These are phyloP conservation scores for Trifolium fragiferum DNA, from an alignment of 306 rosid genomes.

Conservation along the genomic window DNA sequence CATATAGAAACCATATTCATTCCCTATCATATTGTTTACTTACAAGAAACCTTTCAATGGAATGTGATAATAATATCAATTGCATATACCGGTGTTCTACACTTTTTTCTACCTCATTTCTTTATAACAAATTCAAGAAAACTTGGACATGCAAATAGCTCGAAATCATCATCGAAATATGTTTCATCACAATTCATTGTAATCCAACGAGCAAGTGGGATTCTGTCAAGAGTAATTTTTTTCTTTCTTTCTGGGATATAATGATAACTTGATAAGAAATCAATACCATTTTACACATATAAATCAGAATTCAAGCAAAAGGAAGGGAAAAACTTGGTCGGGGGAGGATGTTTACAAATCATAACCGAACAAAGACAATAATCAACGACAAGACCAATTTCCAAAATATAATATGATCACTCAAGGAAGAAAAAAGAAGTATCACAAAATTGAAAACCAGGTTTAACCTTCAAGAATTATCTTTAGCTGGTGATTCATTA, in stretches of 20 bases:
- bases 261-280: constrained; percentile 34
- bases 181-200: constrained; percentile 14
- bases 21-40: too few relatives aligned
- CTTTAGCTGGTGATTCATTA: constrained; percentile 57
- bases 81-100: background rate
- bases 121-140: background rate
- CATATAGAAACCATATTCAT: too few relatives aligned
- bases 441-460: too few relatives aligned
- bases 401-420: background rate
- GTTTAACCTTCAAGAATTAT: constrained; percentile 40
- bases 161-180: constrained; percentile 1
- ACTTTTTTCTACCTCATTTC: constrained; percentile 13
- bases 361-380: constrained; percentile 20
- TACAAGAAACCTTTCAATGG: too few relatives aligned
- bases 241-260: background rate
- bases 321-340: background rate
- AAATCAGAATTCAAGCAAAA: constrained; percentile 13
- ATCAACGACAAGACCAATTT: constrained; percentile 19
- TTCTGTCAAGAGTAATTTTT: background rate
- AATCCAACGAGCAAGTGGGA: constrained; percentile 18
- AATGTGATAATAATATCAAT: too few relatives aligned
- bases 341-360: constrained; percentile 16
- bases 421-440: too few relatives aligned
- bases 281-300: constrained; percentile 29
- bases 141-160: constrained; percentile 19